A percentile compares a stretch with the other conserved stretches of the same genome.
These are phyloP conservation scores for Neofusicoccum umdonicola DNA, from an alignment of 2,329 filamentous ascomycete species.

Conservation along the genomic window DNA sequence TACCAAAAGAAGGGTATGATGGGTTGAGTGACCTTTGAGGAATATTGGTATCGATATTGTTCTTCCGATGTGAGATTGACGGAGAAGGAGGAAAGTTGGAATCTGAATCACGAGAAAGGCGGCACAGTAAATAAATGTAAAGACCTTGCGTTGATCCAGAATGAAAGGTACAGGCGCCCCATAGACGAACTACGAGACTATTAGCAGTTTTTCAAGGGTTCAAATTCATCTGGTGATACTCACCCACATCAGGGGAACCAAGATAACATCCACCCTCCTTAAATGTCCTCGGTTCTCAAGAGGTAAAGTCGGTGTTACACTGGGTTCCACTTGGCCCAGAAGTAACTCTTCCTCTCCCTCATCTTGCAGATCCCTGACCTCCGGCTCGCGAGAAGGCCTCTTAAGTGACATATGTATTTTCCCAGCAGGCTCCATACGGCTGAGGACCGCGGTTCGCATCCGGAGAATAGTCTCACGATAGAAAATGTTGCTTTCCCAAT, in stretches of 20 bases:
- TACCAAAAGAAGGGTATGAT: neutral
- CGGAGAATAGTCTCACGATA: slow-evolving; percentile 40
- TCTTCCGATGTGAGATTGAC: neutral
- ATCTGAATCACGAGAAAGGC: neutral
- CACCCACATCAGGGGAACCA: neutral
- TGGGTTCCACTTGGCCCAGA: neutral
- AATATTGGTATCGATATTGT: neutral
- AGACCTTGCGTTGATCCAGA: no score
- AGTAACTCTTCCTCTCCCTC: neutral
- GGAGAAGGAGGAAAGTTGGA: neutral
- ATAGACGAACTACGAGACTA: neutral
- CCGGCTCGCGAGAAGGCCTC: neutral
- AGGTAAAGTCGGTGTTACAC: no score
- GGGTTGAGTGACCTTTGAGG: neutral
- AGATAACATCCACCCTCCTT: neutral
- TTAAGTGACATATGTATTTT: neutral
- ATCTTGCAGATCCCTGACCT: neutral
- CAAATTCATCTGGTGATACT: neutral
- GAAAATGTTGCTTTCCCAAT: slow-evolving; percentile 35
- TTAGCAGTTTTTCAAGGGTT: neutral
- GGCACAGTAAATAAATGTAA: neutral
- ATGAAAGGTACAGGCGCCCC: neutral
- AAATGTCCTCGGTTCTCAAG: neutral
- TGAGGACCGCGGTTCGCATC: slow-evolving; percentile 24
- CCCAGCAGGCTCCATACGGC: neutral